Evolutionary conservation across 169 alveolate genomes (phyloP).

Genomic region (Pseudocohnilembus persalinus): DNA sequence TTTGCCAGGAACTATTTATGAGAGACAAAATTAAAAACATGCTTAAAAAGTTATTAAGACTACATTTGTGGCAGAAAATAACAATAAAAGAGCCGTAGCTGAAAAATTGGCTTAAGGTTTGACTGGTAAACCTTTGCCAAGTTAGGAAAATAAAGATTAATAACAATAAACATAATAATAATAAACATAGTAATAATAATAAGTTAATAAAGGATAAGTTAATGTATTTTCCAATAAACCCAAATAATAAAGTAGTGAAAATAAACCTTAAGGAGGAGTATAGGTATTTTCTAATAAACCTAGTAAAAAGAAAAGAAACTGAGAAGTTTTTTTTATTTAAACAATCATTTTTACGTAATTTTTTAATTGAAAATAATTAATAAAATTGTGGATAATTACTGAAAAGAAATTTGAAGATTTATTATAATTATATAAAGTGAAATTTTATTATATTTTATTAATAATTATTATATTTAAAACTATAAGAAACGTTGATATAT

Average conservation of each 20-base stretch:
- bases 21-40: slow-evolving; percentile 33
- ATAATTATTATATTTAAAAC: no score
- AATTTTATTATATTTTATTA: no score
- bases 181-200: not conserved
- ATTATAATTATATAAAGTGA: no score
- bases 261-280: no score
- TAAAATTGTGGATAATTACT: no score
- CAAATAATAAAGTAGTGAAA: no score
- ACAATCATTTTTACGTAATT: no score
- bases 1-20: slow-evolving; percentile 77
- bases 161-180: not conserved
- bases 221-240: not conserved
- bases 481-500: not conserved
- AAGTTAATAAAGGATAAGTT: not conserved
- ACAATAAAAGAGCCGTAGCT: not conserved
- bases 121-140: not conserved
- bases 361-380: no score
- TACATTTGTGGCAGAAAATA: slow-evolving; percentile 10
- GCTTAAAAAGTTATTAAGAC: slow-evolving; percentile 50
- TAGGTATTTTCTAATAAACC: no score
- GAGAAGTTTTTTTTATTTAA: no score
- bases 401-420: no score
- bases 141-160: not conserved
- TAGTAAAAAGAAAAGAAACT: no score
- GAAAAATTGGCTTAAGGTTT: not conserved